A percentile compares a stretch with the other conserved stretches of the same genome.
Evolutionary conservation across 495 filamentous ascomycete species (phyloP).

Genomic region (Xylaria acuta): DNA sequence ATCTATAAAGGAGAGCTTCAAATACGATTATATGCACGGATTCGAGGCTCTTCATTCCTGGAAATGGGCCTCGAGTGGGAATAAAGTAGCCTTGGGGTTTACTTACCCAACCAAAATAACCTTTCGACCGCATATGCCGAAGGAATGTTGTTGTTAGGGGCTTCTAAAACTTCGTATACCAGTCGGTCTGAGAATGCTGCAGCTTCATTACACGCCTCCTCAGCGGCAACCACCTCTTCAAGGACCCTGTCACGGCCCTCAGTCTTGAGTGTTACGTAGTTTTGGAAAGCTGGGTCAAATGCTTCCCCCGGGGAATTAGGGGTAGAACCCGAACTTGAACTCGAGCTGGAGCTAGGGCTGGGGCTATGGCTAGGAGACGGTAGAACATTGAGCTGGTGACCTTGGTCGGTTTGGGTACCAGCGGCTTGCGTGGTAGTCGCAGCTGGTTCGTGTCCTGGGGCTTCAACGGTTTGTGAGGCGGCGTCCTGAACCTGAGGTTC

Average conservation of each 20-base stretch:
- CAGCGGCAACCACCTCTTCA: not conserved
- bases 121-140: conserved; percentile 12
- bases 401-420: not conserved
- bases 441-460: too few relatives aligned
- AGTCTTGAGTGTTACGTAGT: not conserved
- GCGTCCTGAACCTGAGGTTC: not conserved
- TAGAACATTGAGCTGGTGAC: too few relatives aligned
- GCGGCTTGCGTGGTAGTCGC: not conserved
- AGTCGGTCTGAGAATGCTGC: not conserved
- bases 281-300: too few relatives aligned
- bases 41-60: not conserved
- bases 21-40: not conserved
- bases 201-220: not conserved
- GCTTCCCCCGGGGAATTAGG: too few relatives aligned
- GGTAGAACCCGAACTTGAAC: not conserved
- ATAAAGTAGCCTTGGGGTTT: not conserved
- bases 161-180: not conserved
- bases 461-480: not conserved
- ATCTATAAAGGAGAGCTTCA: not conserved
- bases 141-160: not conserved
- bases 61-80: not conserved
- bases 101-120: conserved; percentile 11
- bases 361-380: not conserved
- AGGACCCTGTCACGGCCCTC: not conserved
- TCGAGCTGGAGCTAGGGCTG: not conserved